Evolutionary conservation across 768 basidiomycete species (phyloP), one percentile per base, ranked within the genome.

Genomic region (Tylopilus sp.): DNA sequence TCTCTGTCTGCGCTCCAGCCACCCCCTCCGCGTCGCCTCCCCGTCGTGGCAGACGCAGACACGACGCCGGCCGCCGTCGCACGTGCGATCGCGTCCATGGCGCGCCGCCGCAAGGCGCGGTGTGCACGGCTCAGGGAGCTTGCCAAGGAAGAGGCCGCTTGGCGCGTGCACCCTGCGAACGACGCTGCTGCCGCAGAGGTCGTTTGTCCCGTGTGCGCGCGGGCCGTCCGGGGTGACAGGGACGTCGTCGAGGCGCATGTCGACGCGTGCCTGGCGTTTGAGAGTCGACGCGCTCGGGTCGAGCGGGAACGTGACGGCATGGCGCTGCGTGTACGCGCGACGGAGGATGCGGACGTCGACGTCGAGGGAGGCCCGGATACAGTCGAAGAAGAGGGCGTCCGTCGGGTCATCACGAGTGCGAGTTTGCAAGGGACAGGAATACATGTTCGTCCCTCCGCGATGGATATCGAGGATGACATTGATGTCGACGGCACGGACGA

Each of bases 401-500:
- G 77, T 73, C 69, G 64, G 28, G 68, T 70, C 42, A 71, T 69
- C 51, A 68, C 61, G 42, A 60, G 60, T 30, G 73, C 67, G 20
- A 72, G 64, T 56, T 61, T 69, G 51, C 65, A 68, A 58, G 88
- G 86, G 12, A 79, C 81, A 7, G 90, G 90, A n/a, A 88, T 91
- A 63, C 76, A 81, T 51, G 75, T 81, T 9, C 82, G 86, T 36
- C 71, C 69, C 22, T 65, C 74, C n/a, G 73, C 77, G 17, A 71
- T 76, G 52, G 88, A 90, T 52, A 76, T 87, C 2, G 90, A 92
- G 26, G 88, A 86, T 17, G 89, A 90, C 41, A 74, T 91, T 10
- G 90, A 92, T 51, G 73, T 91, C 10, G 89, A 90, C 50, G 88
- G 89, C 3, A 86, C 87, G 49, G 88, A 89, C 61, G 76, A 82